A percentile compares a stretch with the other conserved stretches of the same genome.
Conservation (phyloP, 106 monocot genomes). For the Dendrobium chrysotoxum region DNA sequence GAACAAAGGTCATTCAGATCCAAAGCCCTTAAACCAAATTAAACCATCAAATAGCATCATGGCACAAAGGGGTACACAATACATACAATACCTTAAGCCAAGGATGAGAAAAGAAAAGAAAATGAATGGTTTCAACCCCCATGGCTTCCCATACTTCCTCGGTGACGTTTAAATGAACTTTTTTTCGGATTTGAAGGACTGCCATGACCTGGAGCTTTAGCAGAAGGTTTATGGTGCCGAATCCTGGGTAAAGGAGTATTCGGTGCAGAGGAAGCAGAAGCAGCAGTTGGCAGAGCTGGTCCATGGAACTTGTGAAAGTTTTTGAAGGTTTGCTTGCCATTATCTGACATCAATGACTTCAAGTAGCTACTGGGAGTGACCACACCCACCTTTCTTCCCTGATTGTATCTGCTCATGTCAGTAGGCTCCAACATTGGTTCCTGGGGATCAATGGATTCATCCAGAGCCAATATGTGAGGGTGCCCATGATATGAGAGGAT, state of each 20-base stretch:
- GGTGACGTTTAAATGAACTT: neutral
- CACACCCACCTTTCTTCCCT: conserved; percentile 18
- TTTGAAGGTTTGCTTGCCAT: neutral
- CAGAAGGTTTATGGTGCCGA: neutral
- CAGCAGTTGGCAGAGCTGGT: too few relatives aligned
- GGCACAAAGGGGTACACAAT: too few relatives aligned
- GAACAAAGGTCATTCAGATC: too few relatives aligned
- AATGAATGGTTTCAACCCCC: neutral
- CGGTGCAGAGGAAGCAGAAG: neutral
- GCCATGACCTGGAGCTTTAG: too few relatives aligned
- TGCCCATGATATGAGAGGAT: conserved; percentile 74
- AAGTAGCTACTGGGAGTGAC: conserved; percentile 28
- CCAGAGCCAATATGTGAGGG: conserved; percentile 21
- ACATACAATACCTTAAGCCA: too few relatives aligned
- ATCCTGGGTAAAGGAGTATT: neutral
- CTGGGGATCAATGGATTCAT: conserved; percentile 13
- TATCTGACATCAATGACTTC: conserved; percentile 33
- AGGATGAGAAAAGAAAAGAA: too few relatives aligned
- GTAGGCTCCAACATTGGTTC: conserved; percentile 1
- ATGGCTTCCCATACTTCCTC: conserved; percentile 1
- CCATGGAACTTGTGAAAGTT: neutral
- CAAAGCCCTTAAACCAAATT: too few relatives aligned
- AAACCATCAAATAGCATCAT: too few relatives aligned
- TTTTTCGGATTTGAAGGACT: neutral
- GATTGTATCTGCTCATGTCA: neutral